Base-by-base conservation (phyloP, 306 rosid species). In the Cicer arietinum region DNA sequence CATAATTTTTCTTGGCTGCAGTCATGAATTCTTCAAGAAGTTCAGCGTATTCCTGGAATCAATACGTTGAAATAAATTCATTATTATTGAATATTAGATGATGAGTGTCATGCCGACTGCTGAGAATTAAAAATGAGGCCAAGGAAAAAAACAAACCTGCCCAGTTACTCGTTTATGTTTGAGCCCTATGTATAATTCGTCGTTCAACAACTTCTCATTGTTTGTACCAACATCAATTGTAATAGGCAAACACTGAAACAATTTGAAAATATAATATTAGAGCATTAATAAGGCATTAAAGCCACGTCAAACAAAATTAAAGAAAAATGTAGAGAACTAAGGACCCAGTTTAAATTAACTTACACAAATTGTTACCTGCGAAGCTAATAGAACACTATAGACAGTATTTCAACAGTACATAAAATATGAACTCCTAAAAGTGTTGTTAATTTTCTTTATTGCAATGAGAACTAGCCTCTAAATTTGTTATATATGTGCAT, bases 141-240 rank as follows among this genome's bases (percentile, higher is more conserved):
- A 58, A 50, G 60, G 50, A 67, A 13, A 70, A 69, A 40, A 67
- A 72, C 13, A 70, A 48, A 94, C 98, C 98, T 94, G 88, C 35
- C 98, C 98, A 35, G 96, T 91, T 74, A 84, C 96, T 61, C 98
- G 88, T 81, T 44, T 90, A 80, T 94, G 98, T 87, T 81, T 90
- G 73, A 94, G 96, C 41, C 98, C 98, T 10, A 94, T 91, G 82
- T 94, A 94, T 80, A 94, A 88, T 79, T 92, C 98, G 42, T 94
- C 96, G 10, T 92, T 82, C 89, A 94, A 77, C 83, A 94, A 78
- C 59, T 73, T 74, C 86, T 92, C 92, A 81, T 94, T 94, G 95
- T 94, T 94, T 74, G 98, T 94, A 61, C 97, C 98, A 59, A 94
- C 98, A 89, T 94, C 98, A 78, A 94, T 94, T 80, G 98, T 94